Percentiles rank a stretch among this genome's conserved stretches.
Conservation (phyloP, 1,139 yeast species). For the Hanseniaspora uvarum region DNA sequence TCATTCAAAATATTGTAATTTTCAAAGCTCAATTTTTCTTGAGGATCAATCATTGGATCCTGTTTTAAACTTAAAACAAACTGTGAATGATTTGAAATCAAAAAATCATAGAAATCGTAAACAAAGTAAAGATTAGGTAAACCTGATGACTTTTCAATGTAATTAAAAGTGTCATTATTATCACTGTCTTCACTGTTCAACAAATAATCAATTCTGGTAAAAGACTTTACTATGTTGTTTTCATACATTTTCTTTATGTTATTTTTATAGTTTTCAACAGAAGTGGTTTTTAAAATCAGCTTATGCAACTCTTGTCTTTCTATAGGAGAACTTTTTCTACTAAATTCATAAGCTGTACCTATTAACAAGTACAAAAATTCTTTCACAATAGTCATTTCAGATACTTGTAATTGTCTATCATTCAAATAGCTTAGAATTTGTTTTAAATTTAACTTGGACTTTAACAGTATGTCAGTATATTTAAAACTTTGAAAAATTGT, state of each 20-base stretch:
- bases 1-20: constrained; percentile 42
- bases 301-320: constrained; percentile 54
- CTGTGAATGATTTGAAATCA: constrained; percentile 1
- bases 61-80: constrained; percentile 64
- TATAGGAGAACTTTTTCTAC: constrained; percentile 60
- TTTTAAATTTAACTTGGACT: constrained; percentile 55
- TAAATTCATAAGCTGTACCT: constrained; percentile 76
- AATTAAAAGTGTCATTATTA: constrained; percentile 45
- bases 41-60: constrained; percentile 66
- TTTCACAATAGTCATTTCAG: constrained; percentile 58
- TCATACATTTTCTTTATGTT: constrained; percentile 67
- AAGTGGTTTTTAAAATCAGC: constrained; percentile 40
- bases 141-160: constrained; percentile 45
- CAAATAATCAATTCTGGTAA: constrained; percentile 40
- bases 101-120: constrained; percentile 26
- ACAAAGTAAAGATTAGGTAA: constrained; percentile 75
- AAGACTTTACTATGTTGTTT: constrained; percentile 44
- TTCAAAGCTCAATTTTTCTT: constrained; percentile 55
- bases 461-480: constrained; percentile 68
- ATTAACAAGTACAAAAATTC: constrained; percentile 65
- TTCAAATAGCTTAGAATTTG: constrained; percentile 50
- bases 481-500: constrained; percentile 73
- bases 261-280: constrained; percentile 67
- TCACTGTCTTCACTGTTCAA: constrained; percentile 29
- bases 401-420: constrained; percentile 32